Base-by-base conservation (phyloP, 2,329 filamentous ascomycete species). In the Pyricularia pennisetigena region DNA sequence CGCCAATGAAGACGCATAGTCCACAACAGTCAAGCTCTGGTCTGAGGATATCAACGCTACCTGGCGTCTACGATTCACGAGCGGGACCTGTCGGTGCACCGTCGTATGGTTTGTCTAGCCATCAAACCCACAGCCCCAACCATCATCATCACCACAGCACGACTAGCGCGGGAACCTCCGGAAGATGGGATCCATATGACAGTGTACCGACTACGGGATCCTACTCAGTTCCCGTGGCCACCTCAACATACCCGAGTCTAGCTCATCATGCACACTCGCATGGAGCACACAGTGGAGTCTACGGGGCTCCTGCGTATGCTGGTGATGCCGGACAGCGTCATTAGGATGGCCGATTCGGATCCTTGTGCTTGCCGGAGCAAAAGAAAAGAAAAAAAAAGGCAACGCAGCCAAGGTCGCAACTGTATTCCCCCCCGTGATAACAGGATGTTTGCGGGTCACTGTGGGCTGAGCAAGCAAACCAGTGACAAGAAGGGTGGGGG, bases 1-100 rank as follows among this genome's bases (percentile, higher is more conserved):
- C 81, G 1, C 72, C 73, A 0, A 69, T 80, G 28, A 81, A 81
- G 69, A 74, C 78, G 0, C 74, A 49, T 78, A 79, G 1, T 78
- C 81, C 0, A 75, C 77, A 4, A 62, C 73, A 2, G 68, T 49
- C 41, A n/a, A 49, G 71, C 7, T 72, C 73, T 2, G 73, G 74
- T 16, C 73, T 80, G 5, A 76, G 79, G 61, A 75, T 80, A 30
- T 75, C 75, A 4, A 75, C 77, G 16, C 66, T 80, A 3, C 73
- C 80, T 2, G 57, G 57, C 1, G 83, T 83, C 70, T 78, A 77
- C 68, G 75, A 77, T 67, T 70, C 71, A 2, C 71, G 76, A 3
- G 68, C 70, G 16, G 41, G 41, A 8, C 41, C 16, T n/a, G 16
- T 49, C 41, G n/a, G 16, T 49, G 41, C 41, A 16, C 41, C 41